These are phyloP conservation scores for Phlebiopsis flavidoalba DNA, from an alignment of 768 basidiomycete species.

Conservation along the genomic window DNA sequence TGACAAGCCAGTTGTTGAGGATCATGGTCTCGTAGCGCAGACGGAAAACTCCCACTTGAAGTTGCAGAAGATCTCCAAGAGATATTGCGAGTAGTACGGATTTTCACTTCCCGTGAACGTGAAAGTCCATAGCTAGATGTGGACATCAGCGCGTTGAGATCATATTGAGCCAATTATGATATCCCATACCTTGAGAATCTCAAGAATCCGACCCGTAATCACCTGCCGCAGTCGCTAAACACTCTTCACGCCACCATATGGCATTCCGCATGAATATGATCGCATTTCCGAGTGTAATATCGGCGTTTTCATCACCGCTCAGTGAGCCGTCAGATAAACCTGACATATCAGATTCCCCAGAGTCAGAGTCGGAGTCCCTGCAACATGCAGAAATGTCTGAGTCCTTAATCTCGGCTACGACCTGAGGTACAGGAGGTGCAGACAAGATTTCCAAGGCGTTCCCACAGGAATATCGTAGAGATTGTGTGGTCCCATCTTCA, in stretches of 20 bases:
- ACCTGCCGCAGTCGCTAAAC: neutral
- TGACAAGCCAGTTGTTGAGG: constrained; percentile 17
- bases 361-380: neutral
- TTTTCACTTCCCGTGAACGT: constrained; percentile 10
- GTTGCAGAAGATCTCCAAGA: constrained; percentile 10
- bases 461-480: no score
- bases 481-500: no score
- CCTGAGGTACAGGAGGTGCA: no score
- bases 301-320: neutral
- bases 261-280: constrained; percentile 4
- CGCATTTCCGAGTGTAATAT: constrained; percentile 2
- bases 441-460: no score
- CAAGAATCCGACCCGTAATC: constrained; percentile 7
- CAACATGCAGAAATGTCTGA: no score
- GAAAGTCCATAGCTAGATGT: constrained; percentile 4
- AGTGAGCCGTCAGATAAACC: neutral
- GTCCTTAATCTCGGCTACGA: no score
- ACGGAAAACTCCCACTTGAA: constrained; percentile 2
- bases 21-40: neutral
- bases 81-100: constrained; percentile 6
- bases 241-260: constrained; percentile 5
- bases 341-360: no score
- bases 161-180: neutral
- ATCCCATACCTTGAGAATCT: neutral
- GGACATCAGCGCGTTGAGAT: neutral